Conservation (phyloP, 129 eudicot species). For the Flaveria robusta region DNA sequence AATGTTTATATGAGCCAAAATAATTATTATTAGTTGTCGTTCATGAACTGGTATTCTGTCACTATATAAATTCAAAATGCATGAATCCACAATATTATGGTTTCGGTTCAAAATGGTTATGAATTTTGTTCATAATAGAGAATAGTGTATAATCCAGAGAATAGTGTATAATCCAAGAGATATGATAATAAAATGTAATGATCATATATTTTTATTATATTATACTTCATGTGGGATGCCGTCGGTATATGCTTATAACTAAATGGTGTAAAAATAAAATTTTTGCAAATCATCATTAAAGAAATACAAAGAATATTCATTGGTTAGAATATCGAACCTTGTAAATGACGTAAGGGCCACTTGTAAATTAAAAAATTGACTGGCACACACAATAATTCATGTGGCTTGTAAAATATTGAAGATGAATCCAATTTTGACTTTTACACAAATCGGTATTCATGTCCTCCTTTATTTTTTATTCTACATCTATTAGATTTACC, state of each 20-base stretch:
- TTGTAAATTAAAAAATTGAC: neutral
- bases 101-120: neutral
- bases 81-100: neutral
- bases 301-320: conserved; percentile 32
- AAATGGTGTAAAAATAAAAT: neutral
- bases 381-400: neutral
- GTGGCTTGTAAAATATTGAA: neutral
- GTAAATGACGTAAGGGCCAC: conserved; percentile 18
- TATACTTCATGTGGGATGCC: neutral
- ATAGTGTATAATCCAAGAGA: neutral
- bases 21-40: neutral
- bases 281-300: neutral
- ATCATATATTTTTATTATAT: neutral
- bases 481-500: neutral
- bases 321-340: conserved; percentile 27
- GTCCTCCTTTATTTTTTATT: neutral
- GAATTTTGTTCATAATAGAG: neutral
- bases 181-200: neutral
- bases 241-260: neutral
- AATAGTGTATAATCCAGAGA: neutral
- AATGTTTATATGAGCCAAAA: neutral
- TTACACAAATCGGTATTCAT: neutral
- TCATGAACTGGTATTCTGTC: neutral
- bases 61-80: no score
- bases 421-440: conserved; percentile 9